Percentiles rank a stretch among this genome's conserved stretches.
These are phyloP conservation scores for Phaffia rhodozyma DNA, from an alignment of 1,284 basidiomycete species.

Conservation along the genomic window DNA sequence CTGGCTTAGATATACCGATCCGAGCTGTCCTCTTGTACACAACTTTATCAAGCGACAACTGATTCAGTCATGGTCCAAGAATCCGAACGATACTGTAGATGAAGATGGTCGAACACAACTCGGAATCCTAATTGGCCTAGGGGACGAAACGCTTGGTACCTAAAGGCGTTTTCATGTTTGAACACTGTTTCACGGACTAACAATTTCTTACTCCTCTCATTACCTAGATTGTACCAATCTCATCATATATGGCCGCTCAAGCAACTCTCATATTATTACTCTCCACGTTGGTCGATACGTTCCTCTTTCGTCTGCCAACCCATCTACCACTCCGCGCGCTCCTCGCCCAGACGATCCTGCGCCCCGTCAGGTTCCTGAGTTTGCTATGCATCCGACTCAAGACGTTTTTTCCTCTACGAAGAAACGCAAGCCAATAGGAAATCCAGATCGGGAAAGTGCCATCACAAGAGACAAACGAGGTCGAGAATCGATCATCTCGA, in stretches of 20 bases:
- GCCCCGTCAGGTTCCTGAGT: neutral
- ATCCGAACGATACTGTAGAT: neutral
- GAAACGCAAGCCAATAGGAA: neutral
- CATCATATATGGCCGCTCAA: conserved; percentile 9
- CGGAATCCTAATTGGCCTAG: conserved; percentile 2
- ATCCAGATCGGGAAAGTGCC: neutral
- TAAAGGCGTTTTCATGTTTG: neutral
- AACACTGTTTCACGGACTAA: too few species aligned
- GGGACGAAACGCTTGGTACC: conserved; percentile 7
- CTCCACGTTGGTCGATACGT: conserved; percentile 1
- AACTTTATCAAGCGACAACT: conserved; percentile 7
- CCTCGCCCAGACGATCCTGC: conserved; percentile 10
- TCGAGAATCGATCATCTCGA: neutral
- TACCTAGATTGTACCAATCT: conserved; percentile 5
- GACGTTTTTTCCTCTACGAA: neutral
- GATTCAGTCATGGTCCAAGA: neutral
- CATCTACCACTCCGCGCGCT: neutral
- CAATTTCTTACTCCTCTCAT: too few species aligned
- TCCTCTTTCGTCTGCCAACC: neutral
- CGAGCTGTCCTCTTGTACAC: conserved; percentile 6
- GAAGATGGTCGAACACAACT: neutral
- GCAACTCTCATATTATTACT: neutral
- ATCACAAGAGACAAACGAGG: neutral
- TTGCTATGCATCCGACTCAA: neutral
- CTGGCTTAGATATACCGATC: conserved; percentile 7